These are phyloP conservation scores for Dactylis glomerata DNA, from an alignment of 176 grass and related monocot species.

Conservation along the genomic window DNA sequence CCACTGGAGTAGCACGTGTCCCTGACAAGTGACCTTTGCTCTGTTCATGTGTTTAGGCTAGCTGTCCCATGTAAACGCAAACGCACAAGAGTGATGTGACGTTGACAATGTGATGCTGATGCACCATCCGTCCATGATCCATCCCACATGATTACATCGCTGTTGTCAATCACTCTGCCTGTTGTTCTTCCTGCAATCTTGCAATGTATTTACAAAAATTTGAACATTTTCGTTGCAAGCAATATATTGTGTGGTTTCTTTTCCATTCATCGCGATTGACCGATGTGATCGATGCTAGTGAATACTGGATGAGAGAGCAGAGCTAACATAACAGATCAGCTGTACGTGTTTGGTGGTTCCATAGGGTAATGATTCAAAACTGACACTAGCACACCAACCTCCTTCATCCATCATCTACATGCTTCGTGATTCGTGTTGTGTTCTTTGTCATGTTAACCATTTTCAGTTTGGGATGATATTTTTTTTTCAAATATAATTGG, in stretches of 20 bases:
- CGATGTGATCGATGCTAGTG: not conserved
- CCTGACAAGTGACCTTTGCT: not conserved
- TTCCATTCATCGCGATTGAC: not conserved
- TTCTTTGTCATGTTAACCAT: too few species aligned
- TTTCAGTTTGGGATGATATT: too few species aligned
- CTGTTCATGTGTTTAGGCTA: not conserved
- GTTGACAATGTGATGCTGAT: slow-evolving; percentile 2
- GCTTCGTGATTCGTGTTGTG: too few species aligned
- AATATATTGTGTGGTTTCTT: not conserved
- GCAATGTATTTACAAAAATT: not conserved
- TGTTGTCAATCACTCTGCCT: not conserved
- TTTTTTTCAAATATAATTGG: too few species aligned
- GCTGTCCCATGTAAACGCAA: not conserved
- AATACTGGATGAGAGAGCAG: not conserved
- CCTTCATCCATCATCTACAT: too few species aligned
- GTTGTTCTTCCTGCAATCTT: not conserved
- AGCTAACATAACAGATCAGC: not conserved
- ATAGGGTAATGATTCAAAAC: slow-evolving; percentile 25
- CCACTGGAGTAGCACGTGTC: not conserved
- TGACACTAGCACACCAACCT: slow-evolving; percentile 1
- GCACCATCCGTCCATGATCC: too few species aligned
- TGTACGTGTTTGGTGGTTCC: not conserved
- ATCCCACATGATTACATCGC: not conserved
- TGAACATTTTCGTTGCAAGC: not conserved
- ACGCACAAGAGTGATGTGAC: not conserved